These are phyloP conservation scores for Daldinia concentrica DNA, from an alignment of 495 filamentous ascomycete genomes.

Conservation along the genomic window DNA sequence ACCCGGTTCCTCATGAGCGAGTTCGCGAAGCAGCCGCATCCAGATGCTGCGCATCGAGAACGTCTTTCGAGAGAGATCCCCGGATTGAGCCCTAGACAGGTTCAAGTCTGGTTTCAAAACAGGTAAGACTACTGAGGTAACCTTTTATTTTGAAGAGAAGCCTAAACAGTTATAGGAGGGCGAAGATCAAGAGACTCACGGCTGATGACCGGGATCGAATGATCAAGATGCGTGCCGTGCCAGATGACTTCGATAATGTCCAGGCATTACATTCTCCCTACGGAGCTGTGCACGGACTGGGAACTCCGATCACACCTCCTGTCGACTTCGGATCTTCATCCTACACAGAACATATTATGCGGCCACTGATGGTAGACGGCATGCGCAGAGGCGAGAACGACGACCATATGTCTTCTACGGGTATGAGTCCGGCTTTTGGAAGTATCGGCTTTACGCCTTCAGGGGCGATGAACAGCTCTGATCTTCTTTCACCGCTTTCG, in stretches of 20 bases:
- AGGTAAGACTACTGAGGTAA: constrained; percentile 65
- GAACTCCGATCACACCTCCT: constrained; percentile 66
- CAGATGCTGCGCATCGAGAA: constrained; percentile 92
- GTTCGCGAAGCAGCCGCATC: constrained; percentile 94
- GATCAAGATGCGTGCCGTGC: constrained; percentile 90
- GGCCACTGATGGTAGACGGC: constrained; percentile 69
- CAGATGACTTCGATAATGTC: constrained; percentile 91
- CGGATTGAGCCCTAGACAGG: constrained; percentile 89
- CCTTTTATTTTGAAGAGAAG: constrained; percentile 25
- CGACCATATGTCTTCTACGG: constrained; percentile 68
- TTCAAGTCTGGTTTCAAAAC: constrained; percentile 99
- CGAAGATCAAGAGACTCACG: constrained; percentile 93
- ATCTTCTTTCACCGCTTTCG: constrained; percentile 64
- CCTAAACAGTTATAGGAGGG: constrained; percentile 69
- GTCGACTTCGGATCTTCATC: constrained; percentile 61
- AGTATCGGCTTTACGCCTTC: constrained; percentile 67
- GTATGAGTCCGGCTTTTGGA: constrained; percentile 69
- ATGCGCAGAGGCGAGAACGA: constrained; percentile 65
- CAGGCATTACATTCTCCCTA: constrained; percentile 87
- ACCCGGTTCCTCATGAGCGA: constrained; percentile 97
- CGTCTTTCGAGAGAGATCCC: constrained; percentile 91
- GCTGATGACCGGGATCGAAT: constrained; percentile 93
- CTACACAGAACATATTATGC: constrained; percentile 64
- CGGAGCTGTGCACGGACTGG: constrained; percentile 62
- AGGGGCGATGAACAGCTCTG: constrained; percentile 55